Conservation (phyloP, 1,284 basidiomycete species). For the Pseudozyma pruni region DNA sequence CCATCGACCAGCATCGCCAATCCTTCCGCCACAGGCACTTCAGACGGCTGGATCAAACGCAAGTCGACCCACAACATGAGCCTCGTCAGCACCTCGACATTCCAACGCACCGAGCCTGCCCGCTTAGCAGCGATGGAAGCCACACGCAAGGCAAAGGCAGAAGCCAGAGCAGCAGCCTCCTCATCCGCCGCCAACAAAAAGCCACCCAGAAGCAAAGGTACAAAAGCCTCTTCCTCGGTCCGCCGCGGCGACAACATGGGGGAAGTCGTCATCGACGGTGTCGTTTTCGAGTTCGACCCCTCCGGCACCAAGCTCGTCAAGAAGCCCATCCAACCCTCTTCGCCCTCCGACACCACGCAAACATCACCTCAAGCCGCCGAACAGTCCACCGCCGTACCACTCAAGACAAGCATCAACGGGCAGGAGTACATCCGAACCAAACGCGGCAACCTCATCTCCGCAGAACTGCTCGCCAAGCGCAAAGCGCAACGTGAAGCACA, state of each 20-base stretch:
- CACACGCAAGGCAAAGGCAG: constrained; percentile 41
- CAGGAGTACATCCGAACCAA: constrained; percentile 69
- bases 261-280: constrained; percentile 71
- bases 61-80: constrained; percentile 60
- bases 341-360: not conserved
- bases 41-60: constrained; percentile 60
- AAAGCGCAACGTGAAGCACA: constrained; percentile 45
- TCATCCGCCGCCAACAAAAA: constrained; percentile 7
- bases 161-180: constrained; percentile 13
- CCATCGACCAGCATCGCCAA: not conserved
- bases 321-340: constrained; percentile 43
- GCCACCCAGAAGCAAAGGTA: constrained; percentile 1
- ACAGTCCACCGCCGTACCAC: constrained; percentile 13
- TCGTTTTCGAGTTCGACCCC: constrained; percentile 71
- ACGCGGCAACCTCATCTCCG: constrained; percentile 69
- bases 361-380: not conserved
- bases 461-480: constrained; percentile 57
- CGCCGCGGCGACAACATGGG: constrained; percentile 63
- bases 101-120: constrained; percentile 59
- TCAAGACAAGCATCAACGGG: constrained; percentile 67
- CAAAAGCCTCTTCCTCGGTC: constrained; percentile 28
- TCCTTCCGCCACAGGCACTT: not conserved
- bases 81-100: constrained; percentile 56
- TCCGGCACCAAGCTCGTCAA: constrained; percentile 70
- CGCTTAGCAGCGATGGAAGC: constrained; percentile 55